Evolutionary conservation across 306 rosid genomes (phyloP), one percentile per base, ranked within the genome.

Genomic region (Sindora glabra): DNA sequence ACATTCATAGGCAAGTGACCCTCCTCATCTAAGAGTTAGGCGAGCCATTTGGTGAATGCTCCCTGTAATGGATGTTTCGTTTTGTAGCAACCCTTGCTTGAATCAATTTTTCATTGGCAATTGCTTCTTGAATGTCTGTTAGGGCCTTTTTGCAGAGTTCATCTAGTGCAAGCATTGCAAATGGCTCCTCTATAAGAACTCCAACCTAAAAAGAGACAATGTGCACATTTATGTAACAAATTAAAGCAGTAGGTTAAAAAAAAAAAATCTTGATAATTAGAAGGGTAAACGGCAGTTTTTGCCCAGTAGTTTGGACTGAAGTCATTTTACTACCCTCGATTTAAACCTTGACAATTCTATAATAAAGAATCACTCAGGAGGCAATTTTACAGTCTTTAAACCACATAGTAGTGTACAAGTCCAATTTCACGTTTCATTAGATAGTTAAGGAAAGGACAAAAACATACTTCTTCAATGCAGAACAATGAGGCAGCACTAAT

Each of bases 131-230:
- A 52, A 90, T 74, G 55, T 82, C 89, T 14, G 19, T 52, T 42
- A 65, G 84, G 22, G 83, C 90, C 54, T 67, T 58, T 21, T 46
- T 52, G 67, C 97, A 90, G 52, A 84, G 80, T 2, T 78, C 97
- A 45, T 86, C 92, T 8, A 90, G 90, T 49, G 90, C 90, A 45
- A 86, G 94, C 90, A 84, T 78, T 19, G 97, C 77, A 77, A 90
- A 90, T 48, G 97, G 97, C 70, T 90, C 97, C 74, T 90, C 97
- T 56, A 90, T 90, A 14, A 90, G 97, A 69, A 86, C 97, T 65
- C 97, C 97, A 45, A 90, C 97, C 97, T 90, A 42, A 50, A 60
- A 3, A 46, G 67, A 51, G 47, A 26, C 52, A 58, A 45, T 37
- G 27, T 37, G 34, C 22, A 75, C 64, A 63, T 52, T 18, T 22